Conservation (phyloP, 2,329 filamentous ascomycete genomes). For the Passalora sequoiae region DNA sequence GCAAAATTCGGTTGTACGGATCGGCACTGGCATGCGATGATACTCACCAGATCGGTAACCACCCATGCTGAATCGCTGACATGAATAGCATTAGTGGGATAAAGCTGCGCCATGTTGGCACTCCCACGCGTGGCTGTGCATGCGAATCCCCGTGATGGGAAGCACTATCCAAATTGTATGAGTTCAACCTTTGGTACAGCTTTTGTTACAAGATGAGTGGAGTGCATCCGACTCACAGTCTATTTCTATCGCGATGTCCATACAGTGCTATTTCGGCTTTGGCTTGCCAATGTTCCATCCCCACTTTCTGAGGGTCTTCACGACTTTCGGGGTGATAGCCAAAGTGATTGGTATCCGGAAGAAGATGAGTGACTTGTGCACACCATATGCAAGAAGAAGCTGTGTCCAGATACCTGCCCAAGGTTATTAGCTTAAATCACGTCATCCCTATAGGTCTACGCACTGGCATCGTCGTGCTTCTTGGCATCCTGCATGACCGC, state of each 20-base stretch:
- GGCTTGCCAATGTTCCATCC: constrained; percentile 87
- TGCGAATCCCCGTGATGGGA: neutral
- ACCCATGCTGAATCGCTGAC: no score
- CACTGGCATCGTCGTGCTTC: constrained; percentile 31
- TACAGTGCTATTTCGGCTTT: constrained; percentile 15
- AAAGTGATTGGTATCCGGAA: constrained; percentile 88
- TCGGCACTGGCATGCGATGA: neutral
- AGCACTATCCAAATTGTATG: neutral
- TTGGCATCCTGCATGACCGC: constrained; percentile 18
- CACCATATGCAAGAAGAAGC: constrained; percentile 86
- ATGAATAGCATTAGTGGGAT: no score
- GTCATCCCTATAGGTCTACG: constrained; percentile 4
- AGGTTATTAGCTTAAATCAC: constrained; percentile 12
- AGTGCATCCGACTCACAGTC: neutral
- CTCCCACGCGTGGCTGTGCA: no score
- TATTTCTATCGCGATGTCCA: constrained; percentile 1
- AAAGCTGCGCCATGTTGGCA: neutral
- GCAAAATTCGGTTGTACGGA: neutral
- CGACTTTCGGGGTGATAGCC: constrained; percentile 88
- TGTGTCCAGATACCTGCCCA: constrained; percentile 69
- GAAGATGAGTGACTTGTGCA: constrained; percentile 98
- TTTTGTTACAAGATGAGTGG: constrained; percentile 6
- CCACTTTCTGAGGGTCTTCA: constrained; percentile 79
- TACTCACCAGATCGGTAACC: neutral
- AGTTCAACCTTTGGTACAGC: no score